Conservation (phyloP, 306 rosid species). For the Oemleria cerasiformis region DNA sequence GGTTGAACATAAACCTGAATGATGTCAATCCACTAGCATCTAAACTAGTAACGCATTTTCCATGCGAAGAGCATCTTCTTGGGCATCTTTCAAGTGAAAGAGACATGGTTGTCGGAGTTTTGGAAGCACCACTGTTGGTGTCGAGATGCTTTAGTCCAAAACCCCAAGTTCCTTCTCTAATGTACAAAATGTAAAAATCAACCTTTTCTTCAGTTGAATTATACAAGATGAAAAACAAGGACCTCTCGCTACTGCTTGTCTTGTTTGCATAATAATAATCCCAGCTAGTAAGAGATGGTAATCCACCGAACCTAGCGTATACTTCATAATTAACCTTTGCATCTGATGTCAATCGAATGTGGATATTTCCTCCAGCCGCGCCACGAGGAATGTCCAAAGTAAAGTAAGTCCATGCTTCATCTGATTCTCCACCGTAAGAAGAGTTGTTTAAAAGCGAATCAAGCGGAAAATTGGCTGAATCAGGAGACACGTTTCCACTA, state of each 20-base stretch:
- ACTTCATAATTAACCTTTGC: constrained; percentile 55
- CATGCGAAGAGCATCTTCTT: constrained; percentile 72
- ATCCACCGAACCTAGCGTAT: constrained; percentile 88
- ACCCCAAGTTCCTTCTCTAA: constrained; percentile 93
- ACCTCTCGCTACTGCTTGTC: constrained; percentile 66
- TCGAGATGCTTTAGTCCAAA: constrained; percentile 66
- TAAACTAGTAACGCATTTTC: constrained; percentile 57
- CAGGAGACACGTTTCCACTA: constrained; percentile 42
- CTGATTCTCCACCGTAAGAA: constrained; percentile 36
- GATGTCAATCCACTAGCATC: constrained; percentile 83
- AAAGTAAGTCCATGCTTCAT: constrained; percentile 72
- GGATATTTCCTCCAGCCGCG: constrained; percentile 86
- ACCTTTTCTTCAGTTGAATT: constrained; percentile 61
- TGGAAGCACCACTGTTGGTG: constrained; percentile 32
- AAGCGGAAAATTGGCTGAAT: constrained; percentile 68
- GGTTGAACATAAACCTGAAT: constrained; percentile 63
- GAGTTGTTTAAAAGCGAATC: constrained; percentile 64
- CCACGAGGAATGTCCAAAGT: constrained; percentile 76
- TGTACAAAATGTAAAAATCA: constrained; percentile 74
- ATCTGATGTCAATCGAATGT: constrained; percentile 54
- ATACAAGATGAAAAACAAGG: constrained; percentile 66
- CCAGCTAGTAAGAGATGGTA: constrained; percentile 72
- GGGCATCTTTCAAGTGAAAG: constrained; percentile 94
- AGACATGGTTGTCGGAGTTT: constrained; percentile 64
- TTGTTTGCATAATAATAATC: constrained; percentile 82